Conservation (phyloP, 805 yeast genomes). For the Yamadazyma nakazawae region DNA sequence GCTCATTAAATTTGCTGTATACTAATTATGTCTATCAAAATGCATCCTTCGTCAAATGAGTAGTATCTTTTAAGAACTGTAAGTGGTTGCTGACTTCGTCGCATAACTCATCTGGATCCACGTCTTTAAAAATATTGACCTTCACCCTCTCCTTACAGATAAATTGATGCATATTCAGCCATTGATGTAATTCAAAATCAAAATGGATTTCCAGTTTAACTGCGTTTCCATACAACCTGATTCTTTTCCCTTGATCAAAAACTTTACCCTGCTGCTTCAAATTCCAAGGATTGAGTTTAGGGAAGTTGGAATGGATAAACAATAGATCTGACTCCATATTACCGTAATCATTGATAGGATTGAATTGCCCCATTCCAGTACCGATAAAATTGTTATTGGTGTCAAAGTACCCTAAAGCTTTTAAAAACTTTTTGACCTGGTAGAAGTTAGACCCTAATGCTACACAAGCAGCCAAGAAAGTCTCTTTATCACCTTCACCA, state of each 20-base stretch:
- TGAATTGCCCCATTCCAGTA: conserved; percentile 73
- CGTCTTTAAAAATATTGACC: conserved; percentile 42
- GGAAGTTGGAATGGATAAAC: conserved; percentile 66
- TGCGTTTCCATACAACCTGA: conserved; percentile 58
- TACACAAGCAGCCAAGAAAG: conserved; percentile 67
- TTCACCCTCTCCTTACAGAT: conserved; percentile 50
- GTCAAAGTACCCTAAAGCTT: conserved; percentile 49
- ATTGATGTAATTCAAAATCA: conserved; percentile 57
- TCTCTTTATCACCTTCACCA: conserved; percentile 85
- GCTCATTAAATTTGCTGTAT: not conserved
- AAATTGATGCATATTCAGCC: conserved; percentile 54
- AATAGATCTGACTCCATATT: conserved; percentile 27
- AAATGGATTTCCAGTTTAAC: conserved; percentile 49
- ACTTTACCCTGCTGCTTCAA: conserved; percentile 43
- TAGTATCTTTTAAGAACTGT: conserved; percentile 31
- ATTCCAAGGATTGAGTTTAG: conserved; percentile 62
- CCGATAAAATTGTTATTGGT: conserved; percentile 48
- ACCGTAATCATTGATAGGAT: conserved; percentile 59
- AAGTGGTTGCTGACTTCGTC: conserved; percentile 48
- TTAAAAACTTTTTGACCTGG: conserved; percentile 51
- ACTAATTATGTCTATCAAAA: conserved; percentile 4
- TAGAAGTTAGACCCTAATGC: conserved; percentile 47
- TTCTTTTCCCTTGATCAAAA: conserved; percentile 43
- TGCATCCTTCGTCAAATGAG: conserved; percentile 15
- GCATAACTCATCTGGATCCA: conserved; percentile 44